Conservation (phyloP, 2,329 filamentous ascomycete species). For the Eutypella sp. region DNA sequence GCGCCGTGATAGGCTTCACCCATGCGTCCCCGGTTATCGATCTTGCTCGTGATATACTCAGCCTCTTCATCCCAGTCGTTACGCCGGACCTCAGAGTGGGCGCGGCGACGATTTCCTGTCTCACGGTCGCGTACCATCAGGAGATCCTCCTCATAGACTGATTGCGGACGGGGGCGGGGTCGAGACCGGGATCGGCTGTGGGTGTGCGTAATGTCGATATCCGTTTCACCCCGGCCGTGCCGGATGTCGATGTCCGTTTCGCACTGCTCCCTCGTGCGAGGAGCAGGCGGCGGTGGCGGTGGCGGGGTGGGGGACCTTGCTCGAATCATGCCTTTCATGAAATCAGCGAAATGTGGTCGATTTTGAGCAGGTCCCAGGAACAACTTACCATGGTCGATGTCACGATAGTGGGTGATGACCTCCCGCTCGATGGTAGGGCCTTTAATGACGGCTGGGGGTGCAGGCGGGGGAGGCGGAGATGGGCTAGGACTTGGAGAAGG, state of each 20-base stretch:
- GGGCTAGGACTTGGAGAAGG: conserved; percentile 40
- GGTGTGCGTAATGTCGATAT: conserved; percentile 49
- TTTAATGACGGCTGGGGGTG: conserved; percentile 62
- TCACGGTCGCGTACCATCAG: conserved; percentile 63
- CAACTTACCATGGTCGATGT: conserved; percentile 76
- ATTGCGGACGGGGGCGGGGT: conserved; percentile 33
- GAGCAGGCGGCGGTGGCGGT: conserved; percentile 48
- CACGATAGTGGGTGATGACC: conserved; percentile 81
- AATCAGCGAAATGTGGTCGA: too few species aligned
- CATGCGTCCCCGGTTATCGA: conserved; percentile 58
- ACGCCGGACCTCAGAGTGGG: conserved; percentile 46
- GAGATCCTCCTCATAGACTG: conserved; percentile 49
- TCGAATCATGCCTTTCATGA: conserved; percentile 47
- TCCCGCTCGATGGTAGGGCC: conserved; percentile 81
- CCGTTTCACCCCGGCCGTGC: conserved; percentile 48
- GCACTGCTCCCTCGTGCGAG: conserved; percentile 37
- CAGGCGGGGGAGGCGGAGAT: conserved; percentile 50
- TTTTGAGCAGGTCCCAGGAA: too few species aligned
- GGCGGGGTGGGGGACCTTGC: conserved; percentile 40
- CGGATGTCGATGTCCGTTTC: conserved; percentile 61
- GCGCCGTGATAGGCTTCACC: conserved; percentile 71
- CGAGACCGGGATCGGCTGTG: conserved; percentile 33
- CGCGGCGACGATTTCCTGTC: conserved; percentile 44
- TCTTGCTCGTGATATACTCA: conserved; percentile 52
- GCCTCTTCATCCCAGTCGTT: conserved; percentile 60